phyloP scores from a whole-genome alignment of 768 basidiomycete species.

The Tulasnella sp. region DNA sequence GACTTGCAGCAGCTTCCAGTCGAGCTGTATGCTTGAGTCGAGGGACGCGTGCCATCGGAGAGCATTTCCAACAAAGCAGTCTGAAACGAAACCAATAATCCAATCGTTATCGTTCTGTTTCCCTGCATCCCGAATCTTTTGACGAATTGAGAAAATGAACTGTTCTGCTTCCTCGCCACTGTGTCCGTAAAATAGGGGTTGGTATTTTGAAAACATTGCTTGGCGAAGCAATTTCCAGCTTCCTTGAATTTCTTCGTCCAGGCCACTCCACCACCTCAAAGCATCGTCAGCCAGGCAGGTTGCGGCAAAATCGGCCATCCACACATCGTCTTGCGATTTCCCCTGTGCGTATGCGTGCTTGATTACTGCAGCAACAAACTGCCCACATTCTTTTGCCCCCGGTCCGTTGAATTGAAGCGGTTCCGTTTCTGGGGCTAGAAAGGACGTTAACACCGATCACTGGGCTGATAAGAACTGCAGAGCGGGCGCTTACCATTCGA shows the following conservation, averaged over 20 bases:
- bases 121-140: background rate
- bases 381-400: background rate
- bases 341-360: constrained; percentile 15
- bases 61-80: background rate
- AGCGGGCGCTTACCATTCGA: too few species aligned
- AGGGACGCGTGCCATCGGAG: background rate
- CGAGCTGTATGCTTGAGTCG: background rate
- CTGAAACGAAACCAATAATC: background rate
- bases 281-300: background rate
- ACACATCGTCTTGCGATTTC: background rate
- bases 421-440: background rate
- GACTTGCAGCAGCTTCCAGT: background rate
- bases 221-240: background rate
- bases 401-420: background rate
- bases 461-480: too few species aligned
- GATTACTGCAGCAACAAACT: background rate
- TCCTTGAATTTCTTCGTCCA: background rate
- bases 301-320: background rate
- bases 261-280: background rate
- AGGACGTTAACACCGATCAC: too few species aligned
- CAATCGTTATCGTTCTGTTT: background rate
- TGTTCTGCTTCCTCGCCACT: background rate
- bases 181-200: background rate
- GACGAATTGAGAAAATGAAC: background rate
- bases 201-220: background rate